A percentile compares a stretch with the other conserved stretches of the same genome.
Conservation (phyloP, 1,284 basidiomycete species). For the Trichosporon sp. region DNA sequence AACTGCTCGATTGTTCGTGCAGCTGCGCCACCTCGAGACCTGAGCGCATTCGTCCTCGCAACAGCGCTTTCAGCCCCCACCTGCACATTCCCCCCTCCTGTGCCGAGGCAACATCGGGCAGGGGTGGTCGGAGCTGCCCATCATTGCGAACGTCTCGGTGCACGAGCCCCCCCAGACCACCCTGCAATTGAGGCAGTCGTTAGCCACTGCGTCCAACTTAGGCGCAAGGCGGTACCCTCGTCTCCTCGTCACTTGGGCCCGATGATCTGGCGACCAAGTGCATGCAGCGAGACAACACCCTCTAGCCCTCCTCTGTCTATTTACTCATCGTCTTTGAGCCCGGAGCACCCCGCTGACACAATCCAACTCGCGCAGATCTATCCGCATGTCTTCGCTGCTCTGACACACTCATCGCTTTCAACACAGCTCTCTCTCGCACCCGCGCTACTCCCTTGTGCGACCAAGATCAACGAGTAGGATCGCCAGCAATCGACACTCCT, state of each 20-base stretch:
- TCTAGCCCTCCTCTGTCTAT: background rate
- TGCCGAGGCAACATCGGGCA: background rate
- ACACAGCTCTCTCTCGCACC: background rate
- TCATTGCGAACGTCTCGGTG: background rate
- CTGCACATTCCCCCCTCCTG: background rate
- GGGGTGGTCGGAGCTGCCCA: background rate
- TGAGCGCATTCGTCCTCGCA: background rate
- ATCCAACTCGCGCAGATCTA: background rate
- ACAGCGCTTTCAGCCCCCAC: background rate
- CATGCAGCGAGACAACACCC: background rate
- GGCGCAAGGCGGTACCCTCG: background rate
- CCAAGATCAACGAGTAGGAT: background rate
- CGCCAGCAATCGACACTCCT: background rate
- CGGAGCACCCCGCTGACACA: background rate
- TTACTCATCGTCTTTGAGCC: background rate
- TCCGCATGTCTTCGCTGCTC: slow-evolving; percentile 1
- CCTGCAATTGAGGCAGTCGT: background rate
- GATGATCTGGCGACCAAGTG: background rate
- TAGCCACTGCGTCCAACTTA: background rate
- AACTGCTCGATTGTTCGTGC: background rate
- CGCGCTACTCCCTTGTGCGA: background rate
- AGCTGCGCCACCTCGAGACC: background rate
- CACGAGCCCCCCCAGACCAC: background rate
- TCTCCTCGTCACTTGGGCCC: background rate
- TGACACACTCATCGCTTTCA: background rate